Evolutionary conservation across 139 green algal genomes (phyloP).

Genomic region (Micromonas commoda): DNA sequence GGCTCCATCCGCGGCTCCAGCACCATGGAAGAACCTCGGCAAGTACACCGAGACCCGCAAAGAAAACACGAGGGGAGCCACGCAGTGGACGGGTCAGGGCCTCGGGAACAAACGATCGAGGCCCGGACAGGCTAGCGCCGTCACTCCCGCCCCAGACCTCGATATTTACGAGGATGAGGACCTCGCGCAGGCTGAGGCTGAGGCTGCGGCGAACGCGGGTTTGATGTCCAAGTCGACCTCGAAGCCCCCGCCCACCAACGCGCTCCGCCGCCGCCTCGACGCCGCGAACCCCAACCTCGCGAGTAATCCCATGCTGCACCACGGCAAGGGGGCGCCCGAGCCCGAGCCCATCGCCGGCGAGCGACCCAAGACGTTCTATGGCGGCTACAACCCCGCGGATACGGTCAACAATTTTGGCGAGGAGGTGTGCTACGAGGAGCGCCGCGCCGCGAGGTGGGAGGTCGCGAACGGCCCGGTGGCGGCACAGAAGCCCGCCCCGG

Average conservation of each 20-base stretch:
- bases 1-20: not conserved
- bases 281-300: not conserved
- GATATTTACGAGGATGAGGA: constrained; percentile 16
- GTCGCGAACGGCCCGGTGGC: not conserved
- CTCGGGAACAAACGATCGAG: not conserved
- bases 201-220: not conserved
- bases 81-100: not conserved
- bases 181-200: not conserved
- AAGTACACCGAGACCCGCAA: constrained; percentile 2
- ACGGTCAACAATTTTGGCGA: constrained; percentile 33
- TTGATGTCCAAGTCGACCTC: not conserved
- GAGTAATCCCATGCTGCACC: constrained; percentile 15
- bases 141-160: not conserved
- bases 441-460: constrained; percentile 43
- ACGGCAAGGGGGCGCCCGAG: not conserved
- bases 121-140: not conserved
- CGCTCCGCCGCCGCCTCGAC: constrained; percentile 14
- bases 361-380: constrained; percentile 26
- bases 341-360: not conserved
- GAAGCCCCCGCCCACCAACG: not conserved
- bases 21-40: constrained; percentile 15
- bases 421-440: constrained; percentile 70
- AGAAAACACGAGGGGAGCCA: constrained; percentile 9
- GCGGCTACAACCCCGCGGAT: constrained; percentile 26
- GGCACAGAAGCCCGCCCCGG: not conserved